These are phyloP conservation scores for Scheffersomyces quercinus DNA, from an alignment of 1,139 yeast genomes.

Conservation along the genomic window DNA sequence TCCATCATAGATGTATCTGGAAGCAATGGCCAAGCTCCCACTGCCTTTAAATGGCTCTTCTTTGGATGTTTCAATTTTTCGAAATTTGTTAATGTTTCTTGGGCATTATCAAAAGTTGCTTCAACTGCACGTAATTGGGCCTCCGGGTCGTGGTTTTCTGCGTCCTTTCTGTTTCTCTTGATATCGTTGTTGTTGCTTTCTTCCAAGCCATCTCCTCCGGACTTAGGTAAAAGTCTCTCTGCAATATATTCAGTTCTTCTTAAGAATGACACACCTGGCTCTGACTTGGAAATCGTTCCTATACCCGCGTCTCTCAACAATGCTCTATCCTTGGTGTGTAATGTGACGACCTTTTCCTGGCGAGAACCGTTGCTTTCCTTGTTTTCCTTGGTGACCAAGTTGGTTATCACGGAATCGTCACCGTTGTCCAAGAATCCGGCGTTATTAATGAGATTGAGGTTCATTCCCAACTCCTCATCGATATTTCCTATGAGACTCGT, in stretches of 20 bases:
- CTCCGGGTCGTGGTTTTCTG: slow-evolving; percentile 54
- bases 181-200: slow-evolving; percentile 1
- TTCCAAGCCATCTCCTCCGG: slow-evolving; percentile 11
- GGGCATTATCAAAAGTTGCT: slow-evolving; percentile 66
- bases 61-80: slow-evolving; percentile 70
- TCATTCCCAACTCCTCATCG: slow-evolving; percentile 76
- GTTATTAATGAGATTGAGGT: slow-evolving; percentile 67
- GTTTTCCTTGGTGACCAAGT: slow-evolving; percentile 21
- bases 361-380: slow-evolving; percentile 4
- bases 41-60: slow-evolving; percentile 72
- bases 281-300: slow-evolving; percentile 49
- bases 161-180: slow-evolving; percentile 16
- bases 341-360: slow-evolving; percentile 25
- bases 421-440: slow-evolving; percentile 70
- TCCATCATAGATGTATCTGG: slow-evolving; percentile 93
- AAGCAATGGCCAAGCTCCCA: slow-evolving; percentile 73
- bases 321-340: slow-evolving; percentile 77
- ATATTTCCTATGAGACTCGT: slow-evolving; percentile 63
- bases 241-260: slow-evolving; percentile 93
- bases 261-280: slow-evolving; percentile 74
- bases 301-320: slow-evolving; percentile 78
- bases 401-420: slow-evolving; percentile 48
- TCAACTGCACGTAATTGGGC: slow-evolving; percentile 71
- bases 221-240: slow-evolving; percentile 33
- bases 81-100: slow-evolving; percentile 44